Conservation (phyloP, 2,329 filamentous ascomycete species). For the Gaeumannomyces tritici region DNA sequence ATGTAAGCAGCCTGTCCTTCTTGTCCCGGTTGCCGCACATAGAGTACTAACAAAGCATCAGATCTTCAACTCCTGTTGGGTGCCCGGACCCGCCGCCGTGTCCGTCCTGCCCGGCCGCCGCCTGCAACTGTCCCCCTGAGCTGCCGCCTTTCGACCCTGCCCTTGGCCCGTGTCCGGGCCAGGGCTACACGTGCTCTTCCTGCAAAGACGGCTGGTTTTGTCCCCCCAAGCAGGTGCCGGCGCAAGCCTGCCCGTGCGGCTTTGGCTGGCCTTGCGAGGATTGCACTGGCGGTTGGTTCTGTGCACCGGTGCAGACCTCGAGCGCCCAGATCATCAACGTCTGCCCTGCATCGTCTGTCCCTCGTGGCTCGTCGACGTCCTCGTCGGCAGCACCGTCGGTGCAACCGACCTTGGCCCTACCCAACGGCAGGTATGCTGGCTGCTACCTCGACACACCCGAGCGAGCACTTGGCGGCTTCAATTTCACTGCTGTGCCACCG, state of each 20-base stretch:
- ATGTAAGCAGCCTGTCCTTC: background rate
- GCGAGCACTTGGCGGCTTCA: conserved; percentile 10
- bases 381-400: background rate
- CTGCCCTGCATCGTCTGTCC: conserved; percentile 1
- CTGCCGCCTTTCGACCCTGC: conserved; percentile 5
- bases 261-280: conserved; percentile 26
- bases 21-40: background rate
- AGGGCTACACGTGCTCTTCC: conserved; percentile 24
- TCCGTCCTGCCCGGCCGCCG: background rate
- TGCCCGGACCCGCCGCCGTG: background rate
- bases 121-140: background rate
- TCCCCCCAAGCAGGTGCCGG: conserved; percentile 22
- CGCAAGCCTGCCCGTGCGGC: conserved; percentile 22
- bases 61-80: background rate
- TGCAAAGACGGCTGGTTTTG: conserved; percentile 27
- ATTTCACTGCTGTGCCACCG: conserved; percentile 4
- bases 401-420: conserved; percentile 8
- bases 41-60: background rate
- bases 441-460: conserved; percentile 11
- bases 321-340: background rate
- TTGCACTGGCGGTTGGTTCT: conserved; percentile 26
- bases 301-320: conserved; percentile 13
- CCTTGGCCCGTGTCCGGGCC: conserved; percentile 22
- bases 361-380: background rate
- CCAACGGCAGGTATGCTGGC: conserved; percentile 9